These are phyloP conservation scores for Globisporangium barbulae DNA, from an alignment of 352 stramenopile species.

Conservation along the genomic window DNA sequence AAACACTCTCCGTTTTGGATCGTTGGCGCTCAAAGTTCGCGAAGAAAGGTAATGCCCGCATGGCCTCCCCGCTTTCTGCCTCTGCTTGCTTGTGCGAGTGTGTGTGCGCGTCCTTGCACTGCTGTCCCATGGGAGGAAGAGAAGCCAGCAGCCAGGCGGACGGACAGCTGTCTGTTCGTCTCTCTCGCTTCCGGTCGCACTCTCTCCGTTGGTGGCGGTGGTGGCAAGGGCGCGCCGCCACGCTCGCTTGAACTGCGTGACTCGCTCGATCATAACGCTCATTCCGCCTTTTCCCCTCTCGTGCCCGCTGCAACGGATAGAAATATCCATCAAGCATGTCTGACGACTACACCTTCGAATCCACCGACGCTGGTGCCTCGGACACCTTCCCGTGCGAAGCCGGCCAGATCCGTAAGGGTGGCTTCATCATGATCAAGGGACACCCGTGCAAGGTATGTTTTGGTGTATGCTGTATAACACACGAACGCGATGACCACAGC, in stretches of 20 bases:
- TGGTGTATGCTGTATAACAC: not conserved
- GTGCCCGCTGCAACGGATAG: not conserved
- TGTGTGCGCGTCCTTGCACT: not conserved
- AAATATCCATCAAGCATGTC: slow-evolving; percentile 28
- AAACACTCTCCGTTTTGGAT: slow-evolving; percentile 40
- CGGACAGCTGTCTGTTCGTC: not conserved
- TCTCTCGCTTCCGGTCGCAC: not conserved
- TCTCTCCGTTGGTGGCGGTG: not conserved
- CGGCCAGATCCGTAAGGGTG: slow-evolving; percentile 98
- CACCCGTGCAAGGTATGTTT: slow-evolving; percentile 96
- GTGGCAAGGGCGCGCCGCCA: slow-evolving; percentile 2
- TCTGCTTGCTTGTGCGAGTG: not conserved
- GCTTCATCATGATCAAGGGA: slow-evolving; percentile 99
- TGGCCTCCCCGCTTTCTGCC: not conserved
- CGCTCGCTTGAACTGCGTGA: not conserved
- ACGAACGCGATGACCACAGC: too few relatives aligned
- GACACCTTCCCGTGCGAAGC: slow-evolving; percentile 97
- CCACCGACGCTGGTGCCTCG: slow-evolving; percentile 95
- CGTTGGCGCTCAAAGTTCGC: slow-evolving; percentile 29
- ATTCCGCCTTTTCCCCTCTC: slow-evolving; percentile 15
- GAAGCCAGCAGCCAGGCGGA: not conserved
- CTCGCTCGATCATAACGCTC: slow-evolving; percentile 6
- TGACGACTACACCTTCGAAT: slow-evolving; percentile 90
- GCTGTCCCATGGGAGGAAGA: not conserved
- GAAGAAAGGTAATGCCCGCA: slow-evolving; percentile 21